Conservation (phyloP, 2,329 filamentous ascomycete genomes). For the Tothia fuscella region DNA sequence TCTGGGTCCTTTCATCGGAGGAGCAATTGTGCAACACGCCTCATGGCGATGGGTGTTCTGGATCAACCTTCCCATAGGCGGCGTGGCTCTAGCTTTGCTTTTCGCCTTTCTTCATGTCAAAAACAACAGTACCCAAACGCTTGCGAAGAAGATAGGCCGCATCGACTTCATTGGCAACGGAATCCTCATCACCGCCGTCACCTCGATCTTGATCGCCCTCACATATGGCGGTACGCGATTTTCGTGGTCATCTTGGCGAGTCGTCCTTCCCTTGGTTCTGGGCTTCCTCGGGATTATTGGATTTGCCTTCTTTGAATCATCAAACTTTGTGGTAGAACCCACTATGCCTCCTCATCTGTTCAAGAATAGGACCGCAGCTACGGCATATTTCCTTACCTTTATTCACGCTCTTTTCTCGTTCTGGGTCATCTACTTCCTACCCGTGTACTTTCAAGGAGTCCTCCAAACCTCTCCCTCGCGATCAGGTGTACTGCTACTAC, state of each 20-base stretch:
- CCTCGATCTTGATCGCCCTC: conserved; percentile 29
- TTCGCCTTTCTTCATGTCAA: conserved; percentile 43
- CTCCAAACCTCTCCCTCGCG: conserved; percentile 14
- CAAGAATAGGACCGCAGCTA: conserved; percentile 21
- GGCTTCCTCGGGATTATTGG: conserved; percentile 21
- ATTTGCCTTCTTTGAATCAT: conserved; percentile 28
- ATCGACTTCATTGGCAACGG: conserved; percentile 33
- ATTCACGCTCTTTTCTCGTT: conserved; percentile 27
- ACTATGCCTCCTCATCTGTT: conserved; percentile 29
- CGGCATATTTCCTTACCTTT: conserved; percentile 30
- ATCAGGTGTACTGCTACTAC: conserved; percentile 27
- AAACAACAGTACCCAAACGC: conserved; percentile 37
- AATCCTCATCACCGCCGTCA: conserved; percentile 28
- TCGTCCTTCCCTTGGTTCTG: conserved; percentile 27
- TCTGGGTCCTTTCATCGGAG: conserved; percentile 25
- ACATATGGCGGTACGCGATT: conserved; percentile 31
- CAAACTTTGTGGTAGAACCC: conserved; percentile 17
- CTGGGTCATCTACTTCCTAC: conserved; percentile 28
- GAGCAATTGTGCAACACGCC: conserved; percentile 20
- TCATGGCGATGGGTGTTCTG: conserved; percentile 33
- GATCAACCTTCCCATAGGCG: conserved; percentile 41
- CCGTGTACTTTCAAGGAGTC: conserved; percentile 21
- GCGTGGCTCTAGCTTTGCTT: conserved; percentile 36
- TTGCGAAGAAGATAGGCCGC: conserved; percentile 15
- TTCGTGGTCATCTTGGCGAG: conserved; percentile 28